These are phyloP conservation scores for Singerocomus inundabilis DNA, from an alignment of 1,284 basidiomycete genomes.

Conservation along the genomic window DNA sequence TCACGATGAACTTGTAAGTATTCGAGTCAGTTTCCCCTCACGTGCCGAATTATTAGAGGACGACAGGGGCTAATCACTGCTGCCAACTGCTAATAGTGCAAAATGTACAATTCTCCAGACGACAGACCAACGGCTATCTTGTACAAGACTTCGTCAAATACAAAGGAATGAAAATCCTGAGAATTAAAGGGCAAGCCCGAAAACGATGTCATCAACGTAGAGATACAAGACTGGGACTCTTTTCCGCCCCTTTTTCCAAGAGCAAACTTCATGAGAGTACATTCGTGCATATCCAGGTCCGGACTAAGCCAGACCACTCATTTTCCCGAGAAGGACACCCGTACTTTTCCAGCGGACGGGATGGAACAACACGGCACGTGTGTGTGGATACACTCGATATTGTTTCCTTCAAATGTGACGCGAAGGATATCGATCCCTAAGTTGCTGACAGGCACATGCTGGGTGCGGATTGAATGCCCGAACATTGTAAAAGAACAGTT, in stretches of 20 bases:
- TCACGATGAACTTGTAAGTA: slow-evolving; percentile 1
- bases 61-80: slow-evolving; percentile 20
- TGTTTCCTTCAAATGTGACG: slow-evolving; percentile 15
- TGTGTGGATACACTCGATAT: slow-evolving; percentile 3
- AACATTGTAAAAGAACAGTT: slow-evolving; percentile 20
- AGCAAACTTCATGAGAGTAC: slow-evolving; percentile 22
- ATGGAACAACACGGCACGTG: slow-evolving; percentile 11
- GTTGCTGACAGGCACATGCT: neutral
- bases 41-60: slow-evolving; percentile 18
- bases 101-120: slow-evolving; percentile 25
- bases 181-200: slow-evolving; percentile 27
- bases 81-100: slow-evolving; percentile 12
- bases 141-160: slow-evolving; percentile 31
- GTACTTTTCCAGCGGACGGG: slow-evolving; percentile 16
- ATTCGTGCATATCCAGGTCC: slow-evolving; percentile 9
- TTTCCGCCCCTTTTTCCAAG: slow-evolving; percentile 4
- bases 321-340: slow-evolving; percentile 22
- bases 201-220: slow-evolving; percentile 22
- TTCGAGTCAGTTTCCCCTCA: slow-evolving; percentile 25
- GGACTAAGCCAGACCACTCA: slow-evolving; percentile 25
- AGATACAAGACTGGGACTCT: slow-evolving; percentile 9
- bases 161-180: slow-evolving; percentile 22
- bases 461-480: slow-evolving; percentile 1
- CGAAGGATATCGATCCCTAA: slow-evolving; percentile 10
- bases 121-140: slow-evolving; percentile 19